Base-by-base conservation (phyloP, 306 rosid species). In the Quercus ilex region DNA sequence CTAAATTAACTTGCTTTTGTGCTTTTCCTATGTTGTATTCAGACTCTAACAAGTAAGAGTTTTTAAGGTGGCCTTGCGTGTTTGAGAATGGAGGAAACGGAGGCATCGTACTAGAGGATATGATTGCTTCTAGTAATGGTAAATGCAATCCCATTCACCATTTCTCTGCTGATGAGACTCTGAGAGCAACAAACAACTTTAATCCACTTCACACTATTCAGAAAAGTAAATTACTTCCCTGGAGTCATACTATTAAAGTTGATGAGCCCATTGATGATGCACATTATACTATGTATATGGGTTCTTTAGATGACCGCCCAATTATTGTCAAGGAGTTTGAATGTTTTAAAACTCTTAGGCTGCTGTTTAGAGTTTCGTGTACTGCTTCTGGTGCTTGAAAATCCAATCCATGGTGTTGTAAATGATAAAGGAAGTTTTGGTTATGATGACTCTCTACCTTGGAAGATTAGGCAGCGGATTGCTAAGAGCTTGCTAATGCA, bases 401-500 rank as follows among this genome's bases (percentile, higher is more conserved):
- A 18, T 33, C 51, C 26, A 33, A 18, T 5, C 10, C 19, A 67
- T 35, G 23, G 72, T 6, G 23, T 14, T 33, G 26, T 76, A 19
- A 25, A 49, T 19, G 73, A 63, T 46, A 46, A 46, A 77, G 56
- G 60, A 77, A 28, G 56, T 67, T 77, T 21, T 67, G 26, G 59
- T 25, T 43, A 35, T 38, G 11, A 38, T 35, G 17, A 67, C 10
- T 7, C 19, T 46, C 72, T 67, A 35, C 52, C 78, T 20, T 59
- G 78, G 71, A 60, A 43, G 38, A 75, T 38, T 13, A 75, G 79
- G 71, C 3, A 60, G 43, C 30, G 58, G 12, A 62, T 43, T 8
- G 46, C 41, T 12, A 43, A 59, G 71, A 60, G 59, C 21, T 60
- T 13, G 79, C 79, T 21, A 3, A 60, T 75, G 79, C 79, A 59